Percentiles rank a stretch among this genome's conserved stretches.
Conservation (phyloP, 345 rosid genomes). For the Pistacia integerrima region DNA sequence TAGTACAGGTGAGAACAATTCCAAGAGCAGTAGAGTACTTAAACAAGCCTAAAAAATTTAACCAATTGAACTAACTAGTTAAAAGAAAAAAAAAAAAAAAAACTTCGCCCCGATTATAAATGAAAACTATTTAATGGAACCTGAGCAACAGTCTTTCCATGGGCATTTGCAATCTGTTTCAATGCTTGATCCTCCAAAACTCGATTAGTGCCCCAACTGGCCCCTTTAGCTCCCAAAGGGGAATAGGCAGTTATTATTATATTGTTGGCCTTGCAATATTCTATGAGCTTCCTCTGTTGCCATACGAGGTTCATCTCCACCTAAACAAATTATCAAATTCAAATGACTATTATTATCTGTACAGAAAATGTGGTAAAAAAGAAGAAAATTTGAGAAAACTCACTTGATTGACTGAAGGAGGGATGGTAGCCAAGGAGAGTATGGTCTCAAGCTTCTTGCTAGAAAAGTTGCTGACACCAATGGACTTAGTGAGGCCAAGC, state of each 20-base stretch:
- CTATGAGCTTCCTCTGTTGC: slow-evolving; percentile 25
- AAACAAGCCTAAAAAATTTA: too few relatives aligned
- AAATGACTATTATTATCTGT: background rate
- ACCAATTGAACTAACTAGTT: too few relatives aligned
- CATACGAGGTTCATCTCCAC: slow-evolving; percentile 26
- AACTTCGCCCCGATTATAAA: background rate
- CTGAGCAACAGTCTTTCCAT: slow-evolving; percentile 31
- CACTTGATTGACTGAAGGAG: slow-evolving; percentile 28
- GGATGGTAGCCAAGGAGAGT: slow-evolving; percentile 15
- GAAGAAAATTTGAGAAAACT: background rate
- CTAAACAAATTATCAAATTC: background rate
- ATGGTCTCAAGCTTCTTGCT: slow-evolving; percentile 17
- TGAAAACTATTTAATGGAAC: background rate
- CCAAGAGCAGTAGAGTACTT: too few relatives aligned
- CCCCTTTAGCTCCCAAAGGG: slow-evolving; percentile 26
- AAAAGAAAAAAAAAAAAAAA: too few relatives aligned
- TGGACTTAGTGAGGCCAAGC: slow-evolving; percentile 22
- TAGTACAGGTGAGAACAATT: too few relatives aligned
- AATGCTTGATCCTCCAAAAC: slow-evolving; percentile 26
- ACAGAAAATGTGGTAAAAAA: background rate
- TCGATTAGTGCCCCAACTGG: slow-evolving; percentile 19
- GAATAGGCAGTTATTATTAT: slow-evolving; percentile 19
- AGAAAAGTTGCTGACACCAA: slow-evolving; percentile 30
- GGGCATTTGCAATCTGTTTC: slow-evolving; percentile 22
- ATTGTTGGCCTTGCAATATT: slow-evolving; percentile 13